Evolutionary conservation across 345 rosid genomes (phyloP).

Genomic region (Eucalyptus regnans): DNA sequence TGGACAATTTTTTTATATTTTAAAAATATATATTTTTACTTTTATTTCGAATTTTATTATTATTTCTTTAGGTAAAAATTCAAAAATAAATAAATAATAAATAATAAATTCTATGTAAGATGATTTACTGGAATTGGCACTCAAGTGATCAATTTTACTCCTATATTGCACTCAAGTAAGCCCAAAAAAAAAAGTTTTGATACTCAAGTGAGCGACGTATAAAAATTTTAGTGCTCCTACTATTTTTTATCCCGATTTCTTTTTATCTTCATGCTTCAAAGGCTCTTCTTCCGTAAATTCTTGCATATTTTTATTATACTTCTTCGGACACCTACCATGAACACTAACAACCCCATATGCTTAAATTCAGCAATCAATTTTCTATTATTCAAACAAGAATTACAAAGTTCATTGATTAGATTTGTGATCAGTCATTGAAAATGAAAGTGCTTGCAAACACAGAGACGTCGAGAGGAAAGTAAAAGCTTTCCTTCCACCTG

Average conservation of each 20-base stretch:
- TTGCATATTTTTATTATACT: neutral
- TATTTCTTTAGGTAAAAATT: no score
- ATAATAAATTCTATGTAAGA: no score
- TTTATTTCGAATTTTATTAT: no score
- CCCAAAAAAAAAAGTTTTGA: no score
- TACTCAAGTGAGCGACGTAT: no score
- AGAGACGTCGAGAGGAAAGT: neutral
- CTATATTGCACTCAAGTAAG: no score
- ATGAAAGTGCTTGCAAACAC: neutral
- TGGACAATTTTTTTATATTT: no score
- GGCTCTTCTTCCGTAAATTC: neutral
- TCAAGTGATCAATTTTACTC: no score
- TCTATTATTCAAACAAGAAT: neutral
- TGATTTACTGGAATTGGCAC: fast-evolving
- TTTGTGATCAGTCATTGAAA: neutral
- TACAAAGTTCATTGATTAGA: neutral
- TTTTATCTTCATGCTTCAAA: neutral
- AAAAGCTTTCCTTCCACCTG: neutral
- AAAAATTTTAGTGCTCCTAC: no score
- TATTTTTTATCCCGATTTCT: no score
- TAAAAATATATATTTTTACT: no score
- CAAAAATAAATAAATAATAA: no score
- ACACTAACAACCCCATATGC: neutral
- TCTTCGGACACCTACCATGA: neutral
- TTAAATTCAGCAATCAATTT: neutral